Evolutionary conservation across 2,329 filamentous ascomycete genomes (phyloP).

Genomic region (Hypoxylon sp.): DNA sequence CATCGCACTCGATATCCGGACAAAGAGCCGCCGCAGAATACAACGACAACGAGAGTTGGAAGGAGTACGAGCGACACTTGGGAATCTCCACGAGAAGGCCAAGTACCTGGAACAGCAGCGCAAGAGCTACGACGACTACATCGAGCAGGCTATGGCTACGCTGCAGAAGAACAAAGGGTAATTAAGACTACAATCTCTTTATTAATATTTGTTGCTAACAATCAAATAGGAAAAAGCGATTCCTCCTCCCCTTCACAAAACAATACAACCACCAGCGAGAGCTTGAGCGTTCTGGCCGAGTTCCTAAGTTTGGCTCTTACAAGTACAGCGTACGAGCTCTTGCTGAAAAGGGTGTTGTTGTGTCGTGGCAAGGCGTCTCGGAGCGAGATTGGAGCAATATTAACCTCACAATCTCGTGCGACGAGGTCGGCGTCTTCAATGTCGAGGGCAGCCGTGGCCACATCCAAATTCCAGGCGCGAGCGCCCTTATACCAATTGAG

Average conservation of each 20-base stretch:
- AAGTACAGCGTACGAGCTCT: constrained; percentile 95
- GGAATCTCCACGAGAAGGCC: constrained; percentile 86
- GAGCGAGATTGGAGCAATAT: constrained; percentile 91
- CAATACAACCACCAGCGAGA: constrained; percentile 99
- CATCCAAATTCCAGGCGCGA: constrained; percentile 96
- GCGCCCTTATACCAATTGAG: constrained; percentile 89
- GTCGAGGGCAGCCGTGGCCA: constrained; percentile 91
- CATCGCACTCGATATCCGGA: constrained; percentile 95
- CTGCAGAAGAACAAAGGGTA: constrained; percentile 96
- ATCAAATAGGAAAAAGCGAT: constrained; percentile 81
- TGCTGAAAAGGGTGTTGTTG: constrained; percentile 92
- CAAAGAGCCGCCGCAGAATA: constrained; percentile 92
- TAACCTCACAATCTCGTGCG: constrained; percentile 93
- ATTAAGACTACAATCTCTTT: constrained; percentile 39
- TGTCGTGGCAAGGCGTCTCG: constrained; percentile 87
- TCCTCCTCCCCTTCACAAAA: constrained; percentile 96
- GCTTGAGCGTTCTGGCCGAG: constrained; percentile 89
- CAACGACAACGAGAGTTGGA: constrained; percentile 94
- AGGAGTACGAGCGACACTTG: constrained; percentile 80
- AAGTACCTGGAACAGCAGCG: constrained; percentile 94
- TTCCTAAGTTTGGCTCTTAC: constrained; percentile 97
- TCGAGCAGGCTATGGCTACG: constrained; percentile 97
- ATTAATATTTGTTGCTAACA: constrained; percentile 44
- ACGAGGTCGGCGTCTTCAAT: constrained; percentile 93
- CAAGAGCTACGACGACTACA: constrained; percentile 99